A percentile compares a stretch with the other conserved stretches of the same genome.
Evolutionary conservation across 73 alveolate genomes (phyloP).

Genomic region (Paramecium octaurelia): DNA sequence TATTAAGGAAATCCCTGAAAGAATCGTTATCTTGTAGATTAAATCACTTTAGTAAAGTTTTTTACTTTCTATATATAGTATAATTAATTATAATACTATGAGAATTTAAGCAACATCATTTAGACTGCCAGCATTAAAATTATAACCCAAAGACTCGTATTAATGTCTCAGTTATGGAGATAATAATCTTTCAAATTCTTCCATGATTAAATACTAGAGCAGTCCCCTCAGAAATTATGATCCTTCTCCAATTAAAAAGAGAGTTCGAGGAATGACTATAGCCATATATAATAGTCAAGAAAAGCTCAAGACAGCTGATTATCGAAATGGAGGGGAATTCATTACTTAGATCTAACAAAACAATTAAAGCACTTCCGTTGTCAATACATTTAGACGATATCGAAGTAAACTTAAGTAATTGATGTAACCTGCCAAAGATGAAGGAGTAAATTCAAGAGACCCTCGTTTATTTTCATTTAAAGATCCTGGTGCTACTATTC

Average conservation of each 20-base stretch:
- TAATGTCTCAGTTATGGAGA: neutral
- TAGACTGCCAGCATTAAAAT: slow-evolving; percentile 20
- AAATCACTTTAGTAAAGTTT: neutral
- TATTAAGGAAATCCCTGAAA: neutral
- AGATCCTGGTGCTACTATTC: slow-evolving; percentile 35
- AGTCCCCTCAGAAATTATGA: neutral
- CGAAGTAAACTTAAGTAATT: slow-evolving; percentile 17
- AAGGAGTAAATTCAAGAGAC: slow-evolving; percentile 17
- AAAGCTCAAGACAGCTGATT: slow-evolving; percentile 32
- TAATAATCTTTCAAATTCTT: neutral
- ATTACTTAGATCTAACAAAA: neutral
- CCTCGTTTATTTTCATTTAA: slow-evolving; percentile 29
- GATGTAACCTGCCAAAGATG: neutral
- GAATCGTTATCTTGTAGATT: neutral
- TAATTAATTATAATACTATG: neutral
- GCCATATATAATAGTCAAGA: slow-evolving; percentile 44
- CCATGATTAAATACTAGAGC: slow-evolving; percentile 1
- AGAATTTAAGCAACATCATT: slow-evolving; percentile 28
- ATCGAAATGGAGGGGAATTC: neutral
- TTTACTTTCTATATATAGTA: neutral
- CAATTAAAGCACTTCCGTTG: neutral
- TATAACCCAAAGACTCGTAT: slow-evolving; percentile 7
- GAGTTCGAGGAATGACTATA: slow-evolving; percentile 39
- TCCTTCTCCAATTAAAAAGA: slow-evolving; percentile 32
- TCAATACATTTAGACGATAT: slow-evolving; percentile 26